Conservation (phyloP, 805 yeast species). For the Debaryomyces prosopidis region DNA sequence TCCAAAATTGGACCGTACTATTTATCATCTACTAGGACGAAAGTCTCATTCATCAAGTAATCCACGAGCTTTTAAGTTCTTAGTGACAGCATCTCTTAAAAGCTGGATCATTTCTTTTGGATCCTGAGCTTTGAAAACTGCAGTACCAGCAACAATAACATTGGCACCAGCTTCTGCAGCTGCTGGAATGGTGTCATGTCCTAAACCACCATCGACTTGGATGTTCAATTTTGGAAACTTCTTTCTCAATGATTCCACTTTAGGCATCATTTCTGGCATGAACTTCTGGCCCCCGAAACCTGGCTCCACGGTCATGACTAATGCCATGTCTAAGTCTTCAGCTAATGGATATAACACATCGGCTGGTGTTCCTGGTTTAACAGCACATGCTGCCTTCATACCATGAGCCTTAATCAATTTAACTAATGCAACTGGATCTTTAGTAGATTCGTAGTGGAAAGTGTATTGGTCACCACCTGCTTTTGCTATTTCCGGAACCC, state of each 20-base stretch:
- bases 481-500: conserved; percentile 90
- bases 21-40: not conserved
- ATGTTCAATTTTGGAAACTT: conserved; percentile 79
- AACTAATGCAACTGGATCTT: conserved; percentile 72
- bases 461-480: conserved; percentile 97
- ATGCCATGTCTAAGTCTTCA: conserved; percentile 84
- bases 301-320: conserved; percentile 98
- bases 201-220: conserved; percentile 96
- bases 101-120: conserved; percentile 74
- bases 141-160: conserved; percentile 96
- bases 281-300: conserved; percentile 98
- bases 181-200: conserved; percentile 75
- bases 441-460: conserved; percentile 92
- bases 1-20: not conserved
- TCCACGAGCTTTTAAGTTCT: conserved; percentile 49
- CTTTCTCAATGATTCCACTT: conserved; percentile 74
- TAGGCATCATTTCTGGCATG: conserved; percentile 95
- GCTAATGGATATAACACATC: conserved; percentile 77
- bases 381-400: conserved; percentile 92
- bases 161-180: conserved; percentile 99
- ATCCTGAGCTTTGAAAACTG: conserved; percentile 82
- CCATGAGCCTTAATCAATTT: conserved; percentile 74
- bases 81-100: conserved; percentile 63
- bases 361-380: conserved; percentile 90
- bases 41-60: conserved; percentile 16